phyloP scores from a whole-genome alignment of 495 filamentous ascomycete genomes.

The Oidiodendron maius region DNA sequence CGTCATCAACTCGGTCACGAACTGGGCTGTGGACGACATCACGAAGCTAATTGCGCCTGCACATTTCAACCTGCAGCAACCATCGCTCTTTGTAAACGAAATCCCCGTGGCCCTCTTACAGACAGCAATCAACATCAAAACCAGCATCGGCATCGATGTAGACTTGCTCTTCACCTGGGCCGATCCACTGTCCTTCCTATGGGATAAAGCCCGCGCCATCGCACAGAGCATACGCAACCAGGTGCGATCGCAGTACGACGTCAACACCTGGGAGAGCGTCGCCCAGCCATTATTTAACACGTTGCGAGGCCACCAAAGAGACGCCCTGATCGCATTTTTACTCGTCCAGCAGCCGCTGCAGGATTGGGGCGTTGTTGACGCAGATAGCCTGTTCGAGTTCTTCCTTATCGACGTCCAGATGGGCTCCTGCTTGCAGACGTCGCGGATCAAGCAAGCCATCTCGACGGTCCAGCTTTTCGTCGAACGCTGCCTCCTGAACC shows the following conservation, averaged over 20 bases:
- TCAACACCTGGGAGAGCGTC: neutral
- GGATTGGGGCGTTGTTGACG: constrained; percentile 5
- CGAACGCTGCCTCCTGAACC: constrained; percentile 32
- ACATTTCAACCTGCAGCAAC: too few species aligned
- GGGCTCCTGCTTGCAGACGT: constrained; percentile 24
- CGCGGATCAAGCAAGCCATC: constrained; percentile 33
- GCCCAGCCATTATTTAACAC: constrained; percentile 6
- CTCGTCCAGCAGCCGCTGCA: constrained; percentile 5
- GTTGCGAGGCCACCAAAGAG: constrained; percentile 15
- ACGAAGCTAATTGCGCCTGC: too few species aligned
- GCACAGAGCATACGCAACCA: neutral
- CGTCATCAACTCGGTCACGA: too few species aligned
- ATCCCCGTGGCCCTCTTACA: neutral
- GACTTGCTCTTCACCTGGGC: neutral
- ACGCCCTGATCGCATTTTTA: constrained; percentile 20
- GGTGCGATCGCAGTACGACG: neutral
- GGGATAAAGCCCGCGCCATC: neutral
- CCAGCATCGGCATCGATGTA: neutral
- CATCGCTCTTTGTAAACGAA: neutral
- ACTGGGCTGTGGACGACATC: too few species aligned
- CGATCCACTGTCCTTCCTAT: neutral
- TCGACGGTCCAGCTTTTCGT: constrained; percentile 30
- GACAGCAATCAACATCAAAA: too few species aligned
- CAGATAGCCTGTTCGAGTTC: constrained; percentile 29
- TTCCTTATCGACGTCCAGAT: constrained; percentile 35